Conservation (phyloP, 768 basidiomycete genomes). For the Lactarius hengduanensis region DNA sequence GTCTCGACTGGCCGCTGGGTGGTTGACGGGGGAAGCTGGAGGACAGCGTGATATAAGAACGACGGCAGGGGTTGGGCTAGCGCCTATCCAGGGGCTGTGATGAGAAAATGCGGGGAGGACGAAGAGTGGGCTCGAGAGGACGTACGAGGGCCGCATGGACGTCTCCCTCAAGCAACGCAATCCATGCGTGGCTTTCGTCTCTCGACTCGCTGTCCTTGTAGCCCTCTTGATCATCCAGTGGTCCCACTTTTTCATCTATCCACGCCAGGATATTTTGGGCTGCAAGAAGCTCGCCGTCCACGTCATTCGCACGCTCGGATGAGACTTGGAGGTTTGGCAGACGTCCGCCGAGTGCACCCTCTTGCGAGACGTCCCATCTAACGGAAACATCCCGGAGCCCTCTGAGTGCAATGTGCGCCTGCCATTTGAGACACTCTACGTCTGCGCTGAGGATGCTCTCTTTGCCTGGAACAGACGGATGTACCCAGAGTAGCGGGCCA, state of each 20-base stretch:
- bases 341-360: slow-evolving; percentile 65
- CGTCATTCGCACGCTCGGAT: slow-evolving; percentile 33
- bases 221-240: slow-evolving; percentile 56
- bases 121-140: slow-evolving; percentile 7
- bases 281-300: slow-evolving; percentile 53
- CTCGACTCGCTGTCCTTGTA: slow-evolving; percentile 57
- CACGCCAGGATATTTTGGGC: slow-evolving; percentile 70
- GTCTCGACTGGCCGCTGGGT: slow-evolving; percentile 42
- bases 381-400: slow-evolving; percentile 51
- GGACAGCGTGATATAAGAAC: slow-evolving; percentile 41
- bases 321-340: slow-evolving; percentile 74
- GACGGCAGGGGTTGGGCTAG: slow-evolving; percentile 49
- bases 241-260: slow-evolving; percentile 55
- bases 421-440: slow-evolving; percentile 89
- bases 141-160: slow-evolving; percentile 74
- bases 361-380: slow-evolving; percentile 65
- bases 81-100: slow-evolving; percentile 38
- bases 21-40: slow-evolving; percentile 40
- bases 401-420: slow-evolving; percentile 75
- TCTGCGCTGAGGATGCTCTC: slow-evolving; percentile 58
- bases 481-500: slow-evolving; percentile 64
- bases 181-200: slow-evolving; percentile 82
- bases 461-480: slow-evolving; percentile 23
- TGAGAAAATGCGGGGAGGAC: slow-evolving; percentile 15
- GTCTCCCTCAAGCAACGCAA: slow-evolving; percentile 70